These are phyloP conservation scores for Achaetomium macrosporum DNA, from an alignment of 2,329 filamentous ascomycete species.

Conservation along the genomic window DNA sequence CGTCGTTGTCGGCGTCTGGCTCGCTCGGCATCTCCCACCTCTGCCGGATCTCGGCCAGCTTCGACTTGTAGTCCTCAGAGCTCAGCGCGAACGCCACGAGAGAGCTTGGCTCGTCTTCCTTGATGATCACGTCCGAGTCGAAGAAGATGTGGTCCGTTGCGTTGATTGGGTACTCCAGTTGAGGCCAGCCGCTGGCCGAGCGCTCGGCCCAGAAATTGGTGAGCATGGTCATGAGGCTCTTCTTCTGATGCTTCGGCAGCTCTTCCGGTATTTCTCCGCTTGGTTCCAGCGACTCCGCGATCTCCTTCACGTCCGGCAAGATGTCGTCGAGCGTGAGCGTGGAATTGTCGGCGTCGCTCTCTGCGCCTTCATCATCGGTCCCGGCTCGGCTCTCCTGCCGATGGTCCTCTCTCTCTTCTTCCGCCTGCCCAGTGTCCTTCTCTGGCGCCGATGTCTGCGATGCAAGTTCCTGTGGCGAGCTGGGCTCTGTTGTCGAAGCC, in stretches of 20 bases:
- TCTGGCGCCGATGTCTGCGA: conserved; percentile 34
- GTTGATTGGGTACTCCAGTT: conserved; percentile 85
- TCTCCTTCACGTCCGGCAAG: conserved; percentile 55
- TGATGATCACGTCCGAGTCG: conserved; percentile 93
- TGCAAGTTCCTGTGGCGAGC: conserved; percentile 12
- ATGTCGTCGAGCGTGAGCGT: conserved; percentile 63
- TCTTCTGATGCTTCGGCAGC: conserved; percentile 87
- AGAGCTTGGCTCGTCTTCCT: conserved; percentile 95
- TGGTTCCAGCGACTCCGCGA: conserved; percentile 57
- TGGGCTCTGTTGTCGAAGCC: conserved; percentile 7
- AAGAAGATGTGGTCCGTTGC: conserved; percentile 91
- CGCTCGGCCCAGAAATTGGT: conserved; percentile 98
- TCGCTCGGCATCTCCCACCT: conserved; percentile 41
- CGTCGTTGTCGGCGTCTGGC: conserved; percentile 32
- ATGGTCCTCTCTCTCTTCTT: conserved; percentile 37
- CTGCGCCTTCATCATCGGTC: conserved; percentile 61
- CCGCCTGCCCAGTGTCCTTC: conserved; percentile 33
- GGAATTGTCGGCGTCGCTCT: conserved; percentile 67
- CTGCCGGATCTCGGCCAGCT: conserved; percentile 62
- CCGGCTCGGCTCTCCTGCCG: conserved; percentile 53
- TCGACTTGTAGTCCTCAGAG: conserved; percentile 78
- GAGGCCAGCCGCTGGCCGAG: conserved; percentile 89
- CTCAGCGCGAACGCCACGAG: conserved; percentile 89
- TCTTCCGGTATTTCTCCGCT: conserved; percentile 60
- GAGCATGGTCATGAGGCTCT: conserved; percentile 88